These are phyloP conservation scores for Adansonia grandidieri DNA, from an alignment of 441 rosid species.

Conservation along the genomic window DNA sequence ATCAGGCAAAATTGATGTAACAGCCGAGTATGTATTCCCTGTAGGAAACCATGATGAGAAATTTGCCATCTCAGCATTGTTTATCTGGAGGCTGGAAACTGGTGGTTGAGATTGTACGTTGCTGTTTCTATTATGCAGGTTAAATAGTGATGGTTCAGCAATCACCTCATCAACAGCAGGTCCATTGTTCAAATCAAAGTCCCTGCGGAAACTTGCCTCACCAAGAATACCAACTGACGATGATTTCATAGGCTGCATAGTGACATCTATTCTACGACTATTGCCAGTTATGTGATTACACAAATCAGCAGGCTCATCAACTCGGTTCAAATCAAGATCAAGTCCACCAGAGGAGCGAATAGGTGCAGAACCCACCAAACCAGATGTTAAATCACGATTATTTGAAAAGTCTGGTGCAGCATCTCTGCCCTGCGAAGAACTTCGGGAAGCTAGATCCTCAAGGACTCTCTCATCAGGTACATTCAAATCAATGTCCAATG, in stretches of 20 bases:
- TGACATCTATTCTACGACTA: conserved; percentile 43
- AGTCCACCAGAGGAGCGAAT: conserved; percentile 60
- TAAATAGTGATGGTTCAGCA: conserved; percentile 52
- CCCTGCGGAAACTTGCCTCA: conserved; percentile 49
- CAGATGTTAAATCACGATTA: conserved; percentile 36
- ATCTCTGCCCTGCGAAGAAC: conserved; percentile 42
- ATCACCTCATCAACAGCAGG: conserved; percentile 64
- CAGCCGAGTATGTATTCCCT: conserved; percentile 55
- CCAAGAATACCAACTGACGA: conserved; percentile 44
- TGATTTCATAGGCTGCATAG: conserved; percentile 41
- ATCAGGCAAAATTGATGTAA: conserved; percentile 58
- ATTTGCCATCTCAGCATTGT: conserved; percentile 52
- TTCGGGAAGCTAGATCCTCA: conserved; percentile 65
- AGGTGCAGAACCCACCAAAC: conserved; percentile 39
- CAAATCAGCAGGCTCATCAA: conserved; percentile 62
- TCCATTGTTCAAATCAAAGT: conserved; percentile 93
- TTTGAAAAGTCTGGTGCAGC: conserved; percentile 37
- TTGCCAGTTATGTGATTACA: conserved; percentile 46
- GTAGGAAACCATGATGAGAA: conserved; percentile 72
- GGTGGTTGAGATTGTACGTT: conserved; percentile 49
- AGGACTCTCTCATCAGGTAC: conserved; percentile 77
- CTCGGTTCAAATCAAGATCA: conserved; percentile 84
- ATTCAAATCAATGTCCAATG: conserved; percentile 80
- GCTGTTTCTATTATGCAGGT: conserved; percentile 53
- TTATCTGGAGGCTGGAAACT: conserved; percentile 52